Conservation (phyloP, 2,329 filamentous ascomycete species). For the Emmonsiellopsis sp. region DNA sequence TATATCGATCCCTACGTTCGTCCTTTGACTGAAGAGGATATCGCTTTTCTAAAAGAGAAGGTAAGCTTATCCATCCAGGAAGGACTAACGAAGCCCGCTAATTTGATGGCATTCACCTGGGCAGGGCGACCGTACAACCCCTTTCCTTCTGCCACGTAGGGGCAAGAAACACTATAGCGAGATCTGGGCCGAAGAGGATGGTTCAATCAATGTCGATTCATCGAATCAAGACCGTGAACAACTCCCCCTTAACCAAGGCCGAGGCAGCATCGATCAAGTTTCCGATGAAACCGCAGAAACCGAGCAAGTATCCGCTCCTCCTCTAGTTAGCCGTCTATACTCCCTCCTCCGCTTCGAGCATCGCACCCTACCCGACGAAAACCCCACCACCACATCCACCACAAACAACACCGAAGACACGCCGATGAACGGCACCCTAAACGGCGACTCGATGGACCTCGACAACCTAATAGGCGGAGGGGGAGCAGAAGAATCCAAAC, state of each 20-base stretch:
- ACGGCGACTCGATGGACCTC: constrained; percentile 39
- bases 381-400: constrained; percentile 46
- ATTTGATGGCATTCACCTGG: constrained; percentile 14
- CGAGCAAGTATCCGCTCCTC: constrained; percentile 80
- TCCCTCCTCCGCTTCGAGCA: constrained; percentile 70
- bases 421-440: constrained; percentile 23
- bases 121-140: constrained; percentile 65
- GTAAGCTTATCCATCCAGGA: constrained; percentile 24
- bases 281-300: constrained; percentile 79
- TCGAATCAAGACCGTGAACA: constrained; percentile 53
- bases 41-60: constrained; percentile 82
- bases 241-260: constrained; percentile 67
- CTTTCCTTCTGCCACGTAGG: constrained; percentile 77
- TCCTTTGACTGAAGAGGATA: constrained; percentile 81
- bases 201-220: constrained; percentile 62
- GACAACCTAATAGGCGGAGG: constrained; percentile 41
- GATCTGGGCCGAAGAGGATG: constrained; percentile 90
- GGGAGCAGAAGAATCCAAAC: constrained; percentile 23
- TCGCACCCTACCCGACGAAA: constrained; percentile 43
- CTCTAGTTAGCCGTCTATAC: constrained; percentile 71
- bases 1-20: constrained; percentile 90
- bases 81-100: constrained; percentile 4
- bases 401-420: constrained; percentile 43
- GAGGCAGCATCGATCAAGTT: constrained; percentile 78
- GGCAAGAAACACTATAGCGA: constrained; percentile 81